phyloP scores from a whole-genome alignment of 306 rosid genomes.

The Malus orientalis region DNA sequence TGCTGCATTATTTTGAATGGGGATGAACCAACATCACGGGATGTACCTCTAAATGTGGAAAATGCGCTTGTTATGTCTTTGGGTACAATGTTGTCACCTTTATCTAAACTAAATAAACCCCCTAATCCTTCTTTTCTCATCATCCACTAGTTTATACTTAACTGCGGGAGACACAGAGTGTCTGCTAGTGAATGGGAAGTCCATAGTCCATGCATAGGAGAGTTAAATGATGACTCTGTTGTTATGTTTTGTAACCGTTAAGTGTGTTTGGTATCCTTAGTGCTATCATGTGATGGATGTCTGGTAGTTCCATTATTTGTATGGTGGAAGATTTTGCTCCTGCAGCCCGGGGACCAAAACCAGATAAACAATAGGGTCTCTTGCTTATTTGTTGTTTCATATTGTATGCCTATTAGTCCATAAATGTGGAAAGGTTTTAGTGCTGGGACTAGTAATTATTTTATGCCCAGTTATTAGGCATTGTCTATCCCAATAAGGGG shows the following conservation, averaged over 20 bases:
- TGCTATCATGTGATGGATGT: not conserved
- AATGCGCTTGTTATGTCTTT: not conserved
- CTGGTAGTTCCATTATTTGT: not conserved
- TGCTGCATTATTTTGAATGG: not conserved
- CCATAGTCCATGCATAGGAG: not conserved
- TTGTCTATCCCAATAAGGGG: not conserved
- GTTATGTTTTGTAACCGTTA: not conserved
- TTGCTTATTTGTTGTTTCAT: not conserved
- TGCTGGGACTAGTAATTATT: not conserved
- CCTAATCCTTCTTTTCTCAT: not conserved
- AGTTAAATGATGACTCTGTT: not conserved
- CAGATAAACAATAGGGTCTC: not conserved
- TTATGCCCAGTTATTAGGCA: not conserved
- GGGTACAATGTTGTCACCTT: not conserved
- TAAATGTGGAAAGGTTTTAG: not conserved
- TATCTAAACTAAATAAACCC: not conserved
- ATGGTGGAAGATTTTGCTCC: not conserved
- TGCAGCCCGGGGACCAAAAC: not conserved
- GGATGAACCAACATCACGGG: not conserved
- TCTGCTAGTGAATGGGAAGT: not conserved
- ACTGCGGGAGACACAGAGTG: not conserved
- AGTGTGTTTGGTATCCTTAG: not conserved
- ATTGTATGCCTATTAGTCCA: not conserved
- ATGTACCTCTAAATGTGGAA: not conserved
- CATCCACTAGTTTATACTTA: not conserved